Evolutionary conservation across 1,284 basidiomycete genomes (phyloP), one percentile per base, ranked within the genome.

Genomic region (Cutaneotrichosporon daszewskae): DNA sequence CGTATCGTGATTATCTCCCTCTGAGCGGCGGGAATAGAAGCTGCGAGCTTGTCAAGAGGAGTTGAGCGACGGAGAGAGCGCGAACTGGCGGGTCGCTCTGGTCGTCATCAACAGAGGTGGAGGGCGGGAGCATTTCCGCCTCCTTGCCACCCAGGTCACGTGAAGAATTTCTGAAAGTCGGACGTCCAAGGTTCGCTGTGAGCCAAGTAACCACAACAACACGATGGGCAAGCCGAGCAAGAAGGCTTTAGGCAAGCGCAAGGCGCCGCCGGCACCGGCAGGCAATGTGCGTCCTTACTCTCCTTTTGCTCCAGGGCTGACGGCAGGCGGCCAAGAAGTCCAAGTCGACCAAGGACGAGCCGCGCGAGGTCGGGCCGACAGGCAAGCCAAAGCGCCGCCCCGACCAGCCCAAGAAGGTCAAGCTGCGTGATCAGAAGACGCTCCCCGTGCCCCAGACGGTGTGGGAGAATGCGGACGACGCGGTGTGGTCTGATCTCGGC

Each of bases 351-450:
- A 40, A 46, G 7, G 26, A 26, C 9, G 36, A 33, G 11, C 39
- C 35, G 13, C 32, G 26, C 23, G 49, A 51, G 32, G 33, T 49
- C 7, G 60, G 59, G 16, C 59, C 60, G 3, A 62, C 60, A 6
- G 68, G 66, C 18, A 64, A 66, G 44, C 66, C 64, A 9, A 68
- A 66, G 37, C 54, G 66, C 22, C 48, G 50, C 25, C 49, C 62
- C 3, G 67, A 70, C 45, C 67, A 68, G 51, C 64, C 62, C 5
- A 72, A 70, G 53, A 70, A 69, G 55, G 49, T 69, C 48, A 72
- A 72, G 50, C 51, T 69, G 39, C 44, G 68, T 22, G 69, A 72
- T 47, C 65, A 69, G 45, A 70, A 69, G 53, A 27, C 54, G 13
- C 63, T 72, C 14, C 69, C 69, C 12, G 66, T 72, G 0, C 69